These are phyloP conservation scores for Annulohypoxylon moriforme DNA, from an alignment of 495 filamentous ascomycete species.

Conservation along the genomic window DNA sequence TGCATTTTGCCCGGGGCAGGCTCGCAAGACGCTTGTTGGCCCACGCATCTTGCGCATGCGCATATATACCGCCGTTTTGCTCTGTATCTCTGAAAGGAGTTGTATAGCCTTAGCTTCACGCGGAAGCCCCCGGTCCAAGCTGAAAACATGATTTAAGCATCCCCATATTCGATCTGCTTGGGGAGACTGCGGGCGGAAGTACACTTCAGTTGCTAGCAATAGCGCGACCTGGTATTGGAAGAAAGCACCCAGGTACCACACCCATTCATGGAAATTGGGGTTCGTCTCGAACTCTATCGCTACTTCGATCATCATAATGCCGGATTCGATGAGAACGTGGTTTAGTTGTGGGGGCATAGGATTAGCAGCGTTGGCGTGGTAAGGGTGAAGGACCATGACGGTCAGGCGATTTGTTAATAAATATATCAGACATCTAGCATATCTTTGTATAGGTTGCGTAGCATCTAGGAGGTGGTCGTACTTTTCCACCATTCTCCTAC, in stretches of 20 bases:
- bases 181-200: constrained; percentile 64
- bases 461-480: constrained; percentile 70
- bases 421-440: constrained; percentile 68
- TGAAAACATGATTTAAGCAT: constrained; percentile 77
- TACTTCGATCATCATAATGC: constrained; percentile 67
- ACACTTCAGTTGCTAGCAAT: constrained; percentile 65
- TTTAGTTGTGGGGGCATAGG: constrained; percentile 60
- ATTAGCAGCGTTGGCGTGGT: constrained; percentile 66
- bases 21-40: constrained; percentile 51
- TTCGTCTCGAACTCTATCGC: constrained; percentile 69
- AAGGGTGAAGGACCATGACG: constrained; percentile 73
- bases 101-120: constrained; percentile 54
- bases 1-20: constrained; percentile 52
- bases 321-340: constrained; percentile 62
- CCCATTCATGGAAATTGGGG: constrained; percentile 62
- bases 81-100: constrained; percentile 55
- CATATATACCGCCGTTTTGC: constrained; percentile 56
- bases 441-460: constrained; percentile 66
- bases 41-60: constrained; percentile 60
- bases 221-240: constrained; percentile 68
- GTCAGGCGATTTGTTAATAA: constrained; percentile 70
- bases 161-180: constrained; percentile 73
- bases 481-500: constrained; percentile 65
- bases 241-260: constrained; percentile 67
- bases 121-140: constrained; percentile 61